Evolutionary conservation across 139 green algal genomes (phyloP), one percentile per base, ranked within the genome.

Genomic region (Chlorella ohadii): DNA sequence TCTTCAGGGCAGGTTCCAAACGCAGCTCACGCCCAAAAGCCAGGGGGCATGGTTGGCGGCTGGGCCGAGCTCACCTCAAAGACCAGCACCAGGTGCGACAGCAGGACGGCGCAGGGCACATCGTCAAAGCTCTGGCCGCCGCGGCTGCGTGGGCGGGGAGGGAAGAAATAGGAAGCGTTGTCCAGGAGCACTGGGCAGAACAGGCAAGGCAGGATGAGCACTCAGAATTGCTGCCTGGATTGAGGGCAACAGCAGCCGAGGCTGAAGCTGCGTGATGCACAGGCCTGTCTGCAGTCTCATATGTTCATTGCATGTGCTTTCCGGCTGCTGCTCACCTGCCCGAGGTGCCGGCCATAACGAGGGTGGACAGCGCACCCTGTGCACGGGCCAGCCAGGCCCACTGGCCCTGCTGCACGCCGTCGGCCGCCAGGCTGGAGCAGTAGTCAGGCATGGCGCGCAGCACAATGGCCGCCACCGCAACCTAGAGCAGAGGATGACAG

Each of bases 401-500:
- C 28, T 79, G n/a, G 22, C 5, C 15, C 9, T 31, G 44, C 72
- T 38, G 72, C 44, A 79, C 41, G 44, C 72, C 72, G n/a, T 79
- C 72, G n/a, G 72, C 44, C 17, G 44, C 44, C 72, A 79, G n/a
- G 47, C 23, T 39, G 72, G 44, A 25, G 72, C 72, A 79, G 44
- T 79, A 79, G 28, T 25, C 72, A 0, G 72, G 72, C 33, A 25
- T 64, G 4, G 41, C 41, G 2, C 72, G 28, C 44, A 79, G n/a
- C 33, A 79, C 28, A 9, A 79, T 44, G 5, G 41, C 2, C 23
- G 72, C 72, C 16, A 59, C 28, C 3, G 72, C 72, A 27, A 79
- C 44, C 44, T 79, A 44, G 44, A 28, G 34, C 12, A n/a, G 22
- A 1, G 38, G 11, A 17, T 34, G n/a, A n/a, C n/a, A n/a, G n/a